Base-by-base conservation (phyloP, 495 filamentous ascomycete genomes). In the Penicillium parvum region DNA sequence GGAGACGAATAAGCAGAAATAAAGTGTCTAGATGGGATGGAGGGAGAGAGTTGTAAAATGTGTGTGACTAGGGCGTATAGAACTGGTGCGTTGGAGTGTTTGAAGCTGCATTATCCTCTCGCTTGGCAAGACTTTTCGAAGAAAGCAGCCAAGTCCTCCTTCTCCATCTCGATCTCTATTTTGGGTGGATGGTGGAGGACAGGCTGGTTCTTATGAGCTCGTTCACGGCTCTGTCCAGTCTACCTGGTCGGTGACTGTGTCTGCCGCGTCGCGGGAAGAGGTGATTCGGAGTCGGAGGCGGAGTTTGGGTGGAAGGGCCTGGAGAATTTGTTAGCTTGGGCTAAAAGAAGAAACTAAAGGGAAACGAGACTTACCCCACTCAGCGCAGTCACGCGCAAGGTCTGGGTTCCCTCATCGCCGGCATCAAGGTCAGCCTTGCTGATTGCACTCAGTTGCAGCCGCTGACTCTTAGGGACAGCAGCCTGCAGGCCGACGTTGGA, bases 391-490 rank as follows among this genome's bases (percentile, higher is more conserved):
- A 97, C 79, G 57, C 87, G 85, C 86, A 98, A 90, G 50, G 77
- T 70, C 63, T 96, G 91, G 39, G 82, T 85, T 10, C 87, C 94
- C 52, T 97, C 91, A 11, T 83, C 76, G 2, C 88, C 88, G 3
- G 78, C 74, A 9, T 75, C 80, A 11, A 98, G 60, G 30, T 95
- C 88, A 1, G 81, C 63, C 52, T 78, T 84, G 40, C 82, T 92
- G 45, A 98, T 92, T 38, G 83, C 86, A 55, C 90, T 84, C 36
- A 98, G 69, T 61, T 95, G 87, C 47, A 98, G 62, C 55, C 87
- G 91, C 65, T 97, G 94, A 25, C 83, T 88, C 70, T 96, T 96
- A 5, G 92, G 94, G 47, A 97, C 92, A 4, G 92, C 92, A 33
- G 90, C 94, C 64, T 97, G 94, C 38, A 98, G 58, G 5, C 82